A percentile compares a stretch with the other conserved stretches of the same genome.
These are phyloP conservation scores for Ormosia emarginata DNA, from an alignment of 306 rosid genomes.

Conservation along the genomic window DNA sequence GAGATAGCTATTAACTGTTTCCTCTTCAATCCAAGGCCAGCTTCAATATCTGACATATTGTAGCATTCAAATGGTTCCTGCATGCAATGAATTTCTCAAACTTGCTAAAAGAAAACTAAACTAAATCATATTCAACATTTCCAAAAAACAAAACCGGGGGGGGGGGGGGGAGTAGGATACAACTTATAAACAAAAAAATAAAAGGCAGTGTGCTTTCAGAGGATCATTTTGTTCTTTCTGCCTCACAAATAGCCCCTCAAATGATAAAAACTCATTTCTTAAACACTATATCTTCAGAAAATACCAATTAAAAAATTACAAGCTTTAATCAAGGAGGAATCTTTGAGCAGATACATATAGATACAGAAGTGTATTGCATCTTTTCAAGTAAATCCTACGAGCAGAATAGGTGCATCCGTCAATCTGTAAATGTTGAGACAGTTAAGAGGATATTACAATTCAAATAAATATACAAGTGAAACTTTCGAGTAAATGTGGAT, in stretches of 20 bases:
- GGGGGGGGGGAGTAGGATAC: neutral
- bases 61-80: constrained; percentile 96
- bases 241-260: neutral
- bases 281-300: neutral
- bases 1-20: constrained; percentile 78
- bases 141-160: neutral
- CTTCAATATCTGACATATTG: constrained; percentile 81
- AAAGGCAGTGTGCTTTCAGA: neutral
- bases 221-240: neutral
- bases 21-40: constrained; percentile 87
- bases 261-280: neutral
- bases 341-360: neutral
- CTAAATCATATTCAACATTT: neutral
- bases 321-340: neutral
- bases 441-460: neutral
- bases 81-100: constrained; percentile 31
- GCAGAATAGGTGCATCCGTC: neutral
- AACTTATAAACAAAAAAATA: neutral
- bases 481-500: neutral
- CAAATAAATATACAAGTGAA: neutral
- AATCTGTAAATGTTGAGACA: neutral
- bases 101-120: constrained; percentile 7
- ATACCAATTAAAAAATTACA: neutral
- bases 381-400: neutral
- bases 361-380: too few species aligned